These are phyloP conservation scores for Cyanidioschyzon merolae DNA, from an alignment of 23 red algal species.

Conservation along the genomic window DNA sequence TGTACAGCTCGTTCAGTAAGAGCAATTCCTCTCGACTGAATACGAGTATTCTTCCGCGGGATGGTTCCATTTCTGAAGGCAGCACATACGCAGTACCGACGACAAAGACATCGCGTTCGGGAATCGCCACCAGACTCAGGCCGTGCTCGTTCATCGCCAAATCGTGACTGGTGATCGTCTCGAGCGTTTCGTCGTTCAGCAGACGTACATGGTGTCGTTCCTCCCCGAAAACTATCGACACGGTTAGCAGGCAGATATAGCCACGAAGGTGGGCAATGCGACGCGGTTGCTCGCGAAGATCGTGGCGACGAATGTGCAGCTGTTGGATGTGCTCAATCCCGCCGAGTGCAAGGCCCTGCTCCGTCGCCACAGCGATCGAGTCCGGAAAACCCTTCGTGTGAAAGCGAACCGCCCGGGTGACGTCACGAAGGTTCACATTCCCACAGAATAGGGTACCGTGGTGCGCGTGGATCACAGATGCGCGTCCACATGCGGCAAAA, in stretches of 20 bases:
- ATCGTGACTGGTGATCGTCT: conserved; percentile 40
- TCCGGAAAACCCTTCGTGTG: conserved; percentile 77
- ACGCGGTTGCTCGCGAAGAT: conserved; percentile 71
- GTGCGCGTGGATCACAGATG: conserved; percentile 68
- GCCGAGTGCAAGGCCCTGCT: conserved; percentile 55
- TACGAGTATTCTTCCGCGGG: conserved; percentile 54
- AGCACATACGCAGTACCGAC: conserved; percentile 61
- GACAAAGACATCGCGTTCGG: conserved; percentile 44
- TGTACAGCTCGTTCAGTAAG: conserved; percentile 43
- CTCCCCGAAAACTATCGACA: conserved; percentile 39
- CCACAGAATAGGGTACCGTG: conserved; percentile 65
- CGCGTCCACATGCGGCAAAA: conserved; percentile 88
- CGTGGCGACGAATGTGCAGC: conserved; percentile 74
- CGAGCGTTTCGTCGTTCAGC: conserved; percentile 60
- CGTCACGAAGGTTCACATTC: conserved; percentile 84
- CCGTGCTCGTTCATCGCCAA: conserved; percentile 43
- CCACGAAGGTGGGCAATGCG: conserved; percentile 67
- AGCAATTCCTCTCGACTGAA: conserved; percentile 33
- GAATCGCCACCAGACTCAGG: conserved; percentile 40
- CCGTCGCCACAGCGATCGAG: conserved; percentile 77
- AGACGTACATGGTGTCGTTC: conserved; percentile 45
- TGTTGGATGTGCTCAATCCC: conserved; percentile 89
- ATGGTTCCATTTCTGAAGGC: conserved; percentile 43
- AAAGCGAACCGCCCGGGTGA: conserved; percentile 69
- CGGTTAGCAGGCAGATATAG: conserved; percentile 61